Conservation (phyloP, 2,329 filamentous ascomycete species). For the Aspergillus carbonarius region DNA sequence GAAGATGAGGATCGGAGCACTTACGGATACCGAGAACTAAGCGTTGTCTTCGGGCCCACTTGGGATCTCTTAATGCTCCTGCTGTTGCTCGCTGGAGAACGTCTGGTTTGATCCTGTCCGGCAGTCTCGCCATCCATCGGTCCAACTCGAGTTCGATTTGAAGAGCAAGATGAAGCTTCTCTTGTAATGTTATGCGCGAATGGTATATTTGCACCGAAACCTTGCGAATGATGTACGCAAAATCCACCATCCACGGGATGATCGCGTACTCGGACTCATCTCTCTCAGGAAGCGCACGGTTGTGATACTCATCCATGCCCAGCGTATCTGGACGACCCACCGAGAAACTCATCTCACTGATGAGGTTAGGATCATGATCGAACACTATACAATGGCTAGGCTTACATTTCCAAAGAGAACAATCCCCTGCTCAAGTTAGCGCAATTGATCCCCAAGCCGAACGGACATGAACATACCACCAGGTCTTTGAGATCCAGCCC, state of each 20-base stretch:
- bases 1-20: conserved; percentile 8
- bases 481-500: conserved; percentile 46
- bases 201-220: conserved; percentile 45
- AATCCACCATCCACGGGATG: conserved; percentile 43
- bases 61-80: conserved; percentile 35
- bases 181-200: conserved; percentile 31
- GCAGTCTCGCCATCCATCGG: conserved; percentile 35
- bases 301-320: conserved; percentile 51
- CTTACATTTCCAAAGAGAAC: conserved; percentile 48
- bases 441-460: background rate
- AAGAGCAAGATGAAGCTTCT: conserved; percentile 37
- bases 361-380: background rate
- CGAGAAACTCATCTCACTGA: conserved; percentile 50
- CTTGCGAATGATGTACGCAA: conserved; percentile 41
- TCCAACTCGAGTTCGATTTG: conserved; percentile 40
- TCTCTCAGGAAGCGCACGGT: conserved; percentile 40
- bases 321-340: conserved; percentile 51
- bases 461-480: conserved; percentile 42
- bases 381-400: background rate
- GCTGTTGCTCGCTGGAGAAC: conserved; percentile 24
- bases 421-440: conserved; percentile 36
- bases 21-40: conserved; percentile 42
- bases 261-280: conserved; percentile 40
- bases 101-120: conserved; percentile 33
- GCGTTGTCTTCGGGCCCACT: conserved; percentile 40